A percentile compares a stretch with the other conserved stretches of the same genome.
Evolutionary conservation across 202 grass and related monocot genomes (phyloP).

Genomic region (Schoenoplectus triqueter): DNA sequence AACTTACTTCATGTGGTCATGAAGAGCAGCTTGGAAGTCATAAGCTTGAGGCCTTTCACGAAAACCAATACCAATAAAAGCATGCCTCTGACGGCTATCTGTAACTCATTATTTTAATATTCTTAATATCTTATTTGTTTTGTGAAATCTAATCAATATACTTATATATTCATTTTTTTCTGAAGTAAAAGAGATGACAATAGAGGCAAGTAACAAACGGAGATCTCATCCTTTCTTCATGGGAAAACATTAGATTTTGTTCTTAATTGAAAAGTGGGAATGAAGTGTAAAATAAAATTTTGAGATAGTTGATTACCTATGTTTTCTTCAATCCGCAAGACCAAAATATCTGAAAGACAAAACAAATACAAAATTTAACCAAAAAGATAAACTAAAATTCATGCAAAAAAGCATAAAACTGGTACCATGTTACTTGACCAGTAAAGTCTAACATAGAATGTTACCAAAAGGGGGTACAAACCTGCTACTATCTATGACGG

Average conservation of each 20-base stretch:
- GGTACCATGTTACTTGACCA: not conserved
- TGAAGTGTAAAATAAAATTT: not conserved
- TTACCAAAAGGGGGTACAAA: slow-evolving; percentile 36
- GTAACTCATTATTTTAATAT: slow-evolving; percentile 42
- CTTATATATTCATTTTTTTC: too few relatives aligned
- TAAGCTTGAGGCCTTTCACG: slow-evolving; percentile 98
- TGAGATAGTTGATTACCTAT: slow-evolving; percentile 66
- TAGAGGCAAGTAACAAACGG: too few relatives aligned
- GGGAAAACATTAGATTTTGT: too few relatives aligned
- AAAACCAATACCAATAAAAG: slow-evolving; percentile 96
- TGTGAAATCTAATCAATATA: slow-evolving; percentile 9
- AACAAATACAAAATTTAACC: slow-evolving; percentile 24
- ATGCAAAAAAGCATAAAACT: slow-evolving; percentile 2
- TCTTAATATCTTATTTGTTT: slow-evolving; percentile 20
- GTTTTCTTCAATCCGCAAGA: slow-evolving; percentile 90
- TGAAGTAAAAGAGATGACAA: too few relatives aligned
- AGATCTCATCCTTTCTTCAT: too few relatives aligned
- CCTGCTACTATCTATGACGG: slow-evolving; percentile 98
- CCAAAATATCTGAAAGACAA: slow-evolving; percentile 78
- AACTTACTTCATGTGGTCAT: slow-evolving; percentile 99
- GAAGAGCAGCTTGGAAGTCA: slow-evolving; percentile 98
- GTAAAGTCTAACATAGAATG: not conserved
- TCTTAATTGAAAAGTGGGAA: too few relatives aligned
- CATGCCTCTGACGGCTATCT: slow-evolving; percentile 90
- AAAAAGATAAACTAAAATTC: slow-evolving; percentile 13